phyloP scores from a whole-genome alignment of 768 basidiomycete genomes.

The Lactifluus volemus region DNA sequence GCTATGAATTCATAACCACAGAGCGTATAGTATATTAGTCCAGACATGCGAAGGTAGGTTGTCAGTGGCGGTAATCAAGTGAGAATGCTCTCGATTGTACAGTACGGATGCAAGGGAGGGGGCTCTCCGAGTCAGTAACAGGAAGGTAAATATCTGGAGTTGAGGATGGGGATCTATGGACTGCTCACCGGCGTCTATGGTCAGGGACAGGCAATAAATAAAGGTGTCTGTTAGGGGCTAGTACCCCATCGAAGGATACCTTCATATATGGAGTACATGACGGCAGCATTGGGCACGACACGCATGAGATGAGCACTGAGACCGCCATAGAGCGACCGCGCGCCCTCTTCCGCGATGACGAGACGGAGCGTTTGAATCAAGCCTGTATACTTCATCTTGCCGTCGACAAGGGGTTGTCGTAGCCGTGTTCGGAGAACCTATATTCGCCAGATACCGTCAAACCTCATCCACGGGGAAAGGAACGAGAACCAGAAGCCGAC shows the following conservation, averaged over 20 bases:
- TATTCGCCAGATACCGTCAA: background rate
- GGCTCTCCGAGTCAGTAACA: background rate
- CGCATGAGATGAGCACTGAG: slow-evolving; percentile 93
- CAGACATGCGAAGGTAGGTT: background rate
- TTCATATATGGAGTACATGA: slow-evolving; percentile 97
- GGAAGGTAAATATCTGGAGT: background rate
- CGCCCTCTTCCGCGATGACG: slow-evolving; percentile 86
- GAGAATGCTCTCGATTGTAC: background rate
- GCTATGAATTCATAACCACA: background rate
- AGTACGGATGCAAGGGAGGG: background rate
- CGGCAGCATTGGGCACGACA: slow-evolving; percentile 93
- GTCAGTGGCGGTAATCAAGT: slow-evolving; percentile 6
- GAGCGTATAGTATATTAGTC: slow-evolving; percentile 3
- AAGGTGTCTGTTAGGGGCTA: background rate
- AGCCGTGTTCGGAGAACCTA: slow-evolving; percentile 89
- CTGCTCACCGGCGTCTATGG: slow-evolving; percentile 1
- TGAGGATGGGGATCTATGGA: background rate
- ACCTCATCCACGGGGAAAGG: background rate
- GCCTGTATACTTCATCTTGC: slow-evolving; percentile 77
- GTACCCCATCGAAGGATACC: slow-evolving; percentile 56
- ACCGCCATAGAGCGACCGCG: slow-evolving; percentile 79
- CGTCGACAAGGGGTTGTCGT: slow-evolving; percentile 76
- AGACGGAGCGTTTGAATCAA: slow-evolving; percentile 77
- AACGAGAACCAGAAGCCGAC: slow-evolving; percentile 34
- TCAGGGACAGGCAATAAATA: background rate